Percentiles rank a stretch among this genome's conserved stretches.
Conservation (phyloP, 768 basidiomycete species). For the Nevesoporus exiguus region DNA sequence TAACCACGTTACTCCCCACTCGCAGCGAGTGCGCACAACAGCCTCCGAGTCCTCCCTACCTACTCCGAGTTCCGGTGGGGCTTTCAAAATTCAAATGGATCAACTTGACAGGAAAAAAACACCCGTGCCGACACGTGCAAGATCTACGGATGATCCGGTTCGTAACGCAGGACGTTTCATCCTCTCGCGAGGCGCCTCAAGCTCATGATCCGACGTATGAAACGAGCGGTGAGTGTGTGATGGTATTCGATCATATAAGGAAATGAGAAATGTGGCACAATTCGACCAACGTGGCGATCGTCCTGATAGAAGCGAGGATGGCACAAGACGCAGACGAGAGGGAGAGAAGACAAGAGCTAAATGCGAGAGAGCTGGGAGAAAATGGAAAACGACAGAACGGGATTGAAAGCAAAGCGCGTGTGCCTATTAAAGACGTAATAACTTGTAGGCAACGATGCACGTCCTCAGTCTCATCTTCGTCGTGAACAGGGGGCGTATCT, state of each 20-base stretch:
- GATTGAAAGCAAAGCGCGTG: background rate
- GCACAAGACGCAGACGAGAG: background rate
- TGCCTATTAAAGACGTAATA: slow-evolving; percentile 10
- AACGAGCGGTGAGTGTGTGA: background rate
- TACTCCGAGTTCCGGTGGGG: too few relatives aligned
- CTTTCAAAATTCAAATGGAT: too few relatives aligned
- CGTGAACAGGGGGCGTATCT: slow-evolving; percentile 4
- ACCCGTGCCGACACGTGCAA: too few relatives aligned
- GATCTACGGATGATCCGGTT: too few relatives aligned
- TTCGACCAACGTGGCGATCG: background rate
- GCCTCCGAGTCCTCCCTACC: too few relatives aligned
- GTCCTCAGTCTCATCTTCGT: slow-evolving; percentile 3
- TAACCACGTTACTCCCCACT: too few relatives aligned
- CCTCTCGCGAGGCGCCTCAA: too few relatives aligned
- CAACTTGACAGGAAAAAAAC: too few relatives aligned
- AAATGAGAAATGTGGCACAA: slow-evolving; percentile 6
- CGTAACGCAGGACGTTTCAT: too few relatives aligned
- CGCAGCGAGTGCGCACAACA: too few relatives aligned
- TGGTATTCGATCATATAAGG: slow-evolving; percentile 15
- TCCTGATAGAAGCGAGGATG: background rate
- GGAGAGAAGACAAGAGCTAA: background rate
- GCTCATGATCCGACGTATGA: too few relatives aligned
- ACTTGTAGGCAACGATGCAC: background rate
- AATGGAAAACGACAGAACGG: background rate
- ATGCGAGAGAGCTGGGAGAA: too few relatives aligned